These are phyloP conservation scores for Penicillium riverlandense DNA, from an alignment of 495 filamentous ascomycete species.

Conservation along the genomic window DNA sequence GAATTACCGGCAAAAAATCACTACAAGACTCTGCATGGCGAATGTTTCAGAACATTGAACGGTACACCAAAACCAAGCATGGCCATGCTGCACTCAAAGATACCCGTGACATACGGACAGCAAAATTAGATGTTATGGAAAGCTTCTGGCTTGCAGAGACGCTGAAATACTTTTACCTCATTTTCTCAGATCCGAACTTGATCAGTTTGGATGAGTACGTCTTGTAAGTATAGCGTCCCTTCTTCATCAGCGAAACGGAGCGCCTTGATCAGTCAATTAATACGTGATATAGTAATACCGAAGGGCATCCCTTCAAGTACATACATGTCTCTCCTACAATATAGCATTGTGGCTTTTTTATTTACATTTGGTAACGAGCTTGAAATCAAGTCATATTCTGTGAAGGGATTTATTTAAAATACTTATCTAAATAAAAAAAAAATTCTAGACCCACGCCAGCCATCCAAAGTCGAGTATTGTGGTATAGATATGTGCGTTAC, in stretches of 20 bases:
- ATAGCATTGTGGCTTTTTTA: too few species aligned
- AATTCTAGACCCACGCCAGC: neutral
- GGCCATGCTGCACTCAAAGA: constrained; percentile 55
- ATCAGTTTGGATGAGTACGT: constrained; percentile 67
- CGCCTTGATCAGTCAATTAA: neutral
- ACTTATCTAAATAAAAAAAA: too few species aligned
- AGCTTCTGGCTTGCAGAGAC: constrained; percentile 68
- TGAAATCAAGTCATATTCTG: too few species aligned
- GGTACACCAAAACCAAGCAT: constrained; percentile 49
- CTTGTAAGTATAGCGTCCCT: constrained; percentile 19
- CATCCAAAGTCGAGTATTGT: neutral
- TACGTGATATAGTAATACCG: constrained; percentile 48
- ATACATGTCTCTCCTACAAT: neutral
- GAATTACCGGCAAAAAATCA: constrained; percentile 61
- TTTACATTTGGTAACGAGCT: too few species aligned
- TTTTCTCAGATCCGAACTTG: constrained; percentile 66
- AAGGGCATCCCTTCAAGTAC: constrained; percentile 62
- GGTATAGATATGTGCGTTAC: neutral
- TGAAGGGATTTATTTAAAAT: too few species aligned
- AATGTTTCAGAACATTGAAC: constrained; percentile 65
- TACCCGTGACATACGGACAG: constrained; percentile 34
- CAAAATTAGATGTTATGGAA: constrained; percentile 43
- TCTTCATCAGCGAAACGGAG: too few species aligned
- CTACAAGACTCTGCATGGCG: constrained; percentile 65
- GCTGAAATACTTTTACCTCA: constrained; percentile 90